Evolutionary conservation across 306 rosid species (phyloP).

Genomic region (Inga oerstediana): DNA sequence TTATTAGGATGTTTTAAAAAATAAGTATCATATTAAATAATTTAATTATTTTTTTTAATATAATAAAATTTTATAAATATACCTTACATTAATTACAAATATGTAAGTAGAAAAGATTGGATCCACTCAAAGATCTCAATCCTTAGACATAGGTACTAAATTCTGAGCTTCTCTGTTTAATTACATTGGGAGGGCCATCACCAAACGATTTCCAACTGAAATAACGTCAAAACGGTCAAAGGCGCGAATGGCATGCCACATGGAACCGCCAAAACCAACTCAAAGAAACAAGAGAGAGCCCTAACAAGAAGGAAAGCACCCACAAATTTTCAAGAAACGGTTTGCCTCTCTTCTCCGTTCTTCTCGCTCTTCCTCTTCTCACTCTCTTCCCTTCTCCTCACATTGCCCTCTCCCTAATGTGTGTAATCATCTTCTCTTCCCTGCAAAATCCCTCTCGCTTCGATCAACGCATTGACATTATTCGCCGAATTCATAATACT

Average conservation of each 20-base stretch:
- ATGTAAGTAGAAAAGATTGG: no score
- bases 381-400: background rate
- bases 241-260: background rate
- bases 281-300: background rate
- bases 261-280: slow-evolving; percentile 28
- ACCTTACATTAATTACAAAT: rapidly evolving
- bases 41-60: no score
- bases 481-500: background rate
- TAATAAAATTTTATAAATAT: no score
- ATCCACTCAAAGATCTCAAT: no score
- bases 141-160: no score
- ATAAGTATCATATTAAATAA: no score
- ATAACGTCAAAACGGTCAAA: background rate
- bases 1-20: no score
- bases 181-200: no score
- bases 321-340: background rate
- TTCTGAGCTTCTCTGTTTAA: no score
- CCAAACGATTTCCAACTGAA: no score
- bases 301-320: background rate
- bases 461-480: background rate
- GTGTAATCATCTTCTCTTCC: background rate
- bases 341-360: slow-evolving; percentile 39
- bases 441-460: background rate
- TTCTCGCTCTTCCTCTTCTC: slow-evolving; percentile 43
- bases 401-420: background rate